Base-by-base conservation (phyloP, 352 stramenopile species). In the Phytophthora uliginosa region DNA sequence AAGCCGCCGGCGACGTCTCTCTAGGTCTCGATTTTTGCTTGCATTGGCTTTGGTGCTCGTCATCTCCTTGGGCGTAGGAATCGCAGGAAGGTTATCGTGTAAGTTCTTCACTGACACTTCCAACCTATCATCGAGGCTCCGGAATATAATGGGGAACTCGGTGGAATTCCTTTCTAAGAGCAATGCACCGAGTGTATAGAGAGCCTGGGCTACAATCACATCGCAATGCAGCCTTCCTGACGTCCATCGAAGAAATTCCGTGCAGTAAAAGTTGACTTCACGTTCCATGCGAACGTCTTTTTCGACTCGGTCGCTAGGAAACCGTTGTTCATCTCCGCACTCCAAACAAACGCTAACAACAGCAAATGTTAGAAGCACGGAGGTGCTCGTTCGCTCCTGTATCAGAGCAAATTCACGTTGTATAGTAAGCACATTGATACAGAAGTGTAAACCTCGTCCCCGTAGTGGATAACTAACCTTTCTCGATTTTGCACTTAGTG, bases 251-350 rank as follows among this genome's bases (percentile, higher is more conserved):
- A 72, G 42, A 61, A 95, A 84, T 62, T 96, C 89, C 38, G 92
- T 94, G 66, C 80, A 89, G 57, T 92, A 96, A 74, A 91, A 94
- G 8, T 92, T 81, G 13, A 91, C 62, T 31, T 95, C 86, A 13
- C 87, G 82, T 47, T 90, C 86, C 59, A 94, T 70, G 38, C 82
- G 76, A 48, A 90, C 50, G 12, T 72, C 59, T 47, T 76, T 77
- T 13, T 58, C 56, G 3, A 38, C 42, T 47, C 58, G 62, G 22
- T 70, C 50, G 10, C 28, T 59, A 9, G 63, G 26, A 60, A 77
- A 66, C 5, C 68, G 36, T 20, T 56, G 22, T n/a, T 76, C 52
- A n/a, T 78, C 69, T 36, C 60, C 69, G 53, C 70, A 78, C 58
- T 85, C 76, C 31, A 74, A 33, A 47, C 73, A 82, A 24, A 83